phyloP scores from a whole-genome alignment of 1,284 basidiomycete genomes.

The Cutaneotrichosporon sp. region DNA sequence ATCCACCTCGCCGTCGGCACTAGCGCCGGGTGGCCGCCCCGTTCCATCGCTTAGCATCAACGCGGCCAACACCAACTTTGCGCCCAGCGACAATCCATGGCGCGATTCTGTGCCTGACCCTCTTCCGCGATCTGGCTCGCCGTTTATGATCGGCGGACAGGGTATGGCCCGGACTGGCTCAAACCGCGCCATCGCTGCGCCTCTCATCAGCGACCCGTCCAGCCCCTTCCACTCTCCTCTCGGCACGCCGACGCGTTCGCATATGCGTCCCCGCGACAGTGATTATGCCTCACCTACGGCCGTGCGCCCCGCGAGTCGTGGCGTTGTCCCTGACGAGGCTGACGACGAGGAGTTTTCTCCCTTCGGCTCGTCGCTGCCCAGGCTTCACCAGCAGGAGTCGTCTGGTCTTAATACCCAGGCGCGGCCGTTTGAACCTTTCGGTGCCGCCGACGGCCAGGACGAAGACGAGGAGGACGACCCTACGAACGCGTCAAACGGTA shows the following conservation, averaged over 20 bases:
- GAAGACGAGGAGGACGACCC: constrained; percentile 51
- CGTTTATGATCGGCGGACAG: constrained; percentile 56
- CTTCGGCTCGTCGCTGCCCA: constrained; percentile 51
- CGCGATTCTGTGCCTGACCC: constrained; percentile 35
- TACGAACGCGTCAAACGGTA: constrained; percentile 61
- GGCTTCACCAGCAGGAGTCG: constrained; percentile 30
- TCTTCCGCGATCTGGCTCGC: constrained; percentile 41
- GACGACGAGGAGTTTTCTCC: constrained; percentile 61
- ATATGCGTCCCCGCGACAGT: constrained; percentile 36
- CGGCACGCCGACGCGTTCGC: constrained; percentile 41
- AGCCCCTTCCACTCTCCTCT: constrained; percentile 57
- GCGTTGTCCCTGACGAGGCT: constrained; percentile 48
- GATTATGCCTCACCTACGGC: constrained; percentile 42
- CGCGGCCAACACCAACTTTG: constrained; percentile 5
- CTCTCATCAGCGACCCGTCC: constrained; percentile 69
- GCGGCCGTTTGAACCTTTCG: constrained; percentile 14
- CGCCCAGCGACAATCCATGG: constrained; percentile 60
- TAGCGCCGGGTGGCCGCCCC: not conserved
- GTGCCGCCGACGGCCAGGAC: constrained; percentile 35
- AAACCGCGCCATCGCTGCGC: constrained; percentile 83
- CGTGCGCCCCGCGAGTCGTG: constrained; percentile 27
- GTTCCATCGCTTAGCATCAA: constrained; percentile 46
- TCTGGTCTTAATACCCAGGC: constrained; percentile 31
- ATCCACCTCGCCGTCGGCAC: constrained; percentile 44
- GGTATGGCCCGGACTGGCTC: constrained; percentile 60